Percentiles rank a stretch among this genome's conserved stretches.
These are phyloP conservation scores for Fusarium sp. DNA, from an alignment of 2,329 filamentous ascomycete species.

Conservation along the genomic window DNA sequence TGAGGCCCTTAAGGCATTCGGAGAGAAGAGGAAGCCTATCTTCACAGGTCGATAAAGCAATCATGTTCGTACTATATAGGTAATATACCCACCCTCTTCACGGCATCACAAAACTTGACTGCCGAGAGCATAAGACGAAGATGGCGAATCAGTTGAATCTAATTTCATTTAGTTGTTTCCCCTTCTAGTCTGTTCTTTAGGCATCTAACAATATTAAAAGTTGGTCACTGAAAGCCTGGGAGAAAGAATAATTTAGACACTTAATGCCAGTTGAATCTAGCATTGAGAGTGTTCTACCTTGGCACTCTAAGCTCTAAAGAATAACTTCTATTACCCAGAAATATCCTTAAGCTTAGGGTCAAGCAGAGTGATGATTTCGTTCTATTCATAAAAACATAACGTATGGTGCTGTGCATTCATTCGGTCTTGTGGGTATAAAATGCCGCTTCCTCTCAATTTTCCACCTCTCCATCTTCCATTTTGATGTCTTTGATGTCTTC, in stretches of 20 bases:
- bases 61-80: not conserved
- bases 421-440: not conserved
- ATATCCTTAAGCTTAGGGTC: not conserved
- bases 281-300: not conserved
- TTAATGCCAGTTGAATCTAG: not conserved
- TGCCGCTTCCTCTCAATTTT: not conserved
- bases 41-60: slow-evolving; percentile 64
- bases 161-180: not conserved
- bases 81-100: not conserved
- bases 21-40: slow-evolving; percentile 69
- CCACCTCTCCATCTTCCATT: not conserved
- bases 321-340: not conserved
- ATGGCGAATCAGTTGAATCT: fast-evolving
- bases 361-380: not conserved
- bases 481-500: not conserved
- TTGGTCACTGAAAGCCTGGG: not conserved
- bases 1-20: slow-evolving; percentile 89
- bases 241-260: not conserved
- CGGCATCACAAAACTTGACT: not conserved
- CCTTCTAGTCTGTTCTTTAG: not conserved
- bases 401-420: not conserved
- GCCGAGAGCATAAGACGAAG: not conserved
- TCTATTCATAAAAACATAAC: not conserved
- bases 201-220: not conserved
- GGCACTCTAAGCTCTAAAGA: not conserved